phyloP scores from a whole-genome alignment of 257 asterid species.

The Linderniella brevidens region DNA sequence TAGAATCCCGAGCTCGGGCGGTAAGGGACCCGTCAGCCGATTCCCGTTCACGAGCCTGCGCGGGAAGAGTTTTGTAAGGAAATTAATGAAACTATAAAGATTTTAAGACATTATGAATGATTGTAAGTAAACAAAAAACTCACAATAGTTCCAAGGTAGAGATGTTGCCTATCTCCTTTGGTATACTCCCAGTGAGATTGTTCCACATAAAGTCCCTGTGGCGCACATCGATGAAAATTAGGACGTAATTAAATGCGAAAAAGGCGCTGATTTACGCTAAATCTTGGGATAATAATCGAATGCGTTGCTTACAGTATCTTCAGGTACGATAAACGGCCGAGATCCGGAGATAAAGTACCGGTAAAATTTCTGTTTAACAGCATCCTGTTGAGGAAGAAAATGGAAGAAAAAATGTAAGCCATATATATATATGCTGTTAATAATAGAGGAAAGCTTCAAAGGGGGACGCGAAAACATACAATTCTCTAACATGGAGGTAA shows the following conservation, averaged over 20 bases:
- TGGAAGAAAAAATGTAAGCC: neutral
- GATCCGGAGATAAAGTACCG: constrained; percentile 66
- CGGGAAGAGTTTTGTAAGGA: constrained; percentile 3
- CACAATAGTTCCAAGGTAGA: constrained; percentile 47
- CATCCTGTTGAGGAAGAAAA: constrained; percentile 21
- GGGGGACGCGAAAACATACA: constrained; percentile 34
- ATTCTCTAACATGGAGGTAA: constrained; percentile 49
- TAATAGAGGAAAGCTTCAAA: neutral
- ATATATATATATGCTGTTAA: neutral
- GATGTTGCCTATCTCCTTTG: constrained; percentile 75
- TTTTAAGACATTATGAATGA: constrained; percentile 2
- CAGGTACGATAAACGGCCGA: constrained; percentile 53
- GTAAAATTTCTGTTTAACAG: constrained; percentile 36
- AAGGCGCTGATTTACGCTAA: neutral
- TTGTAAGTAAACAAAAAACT: constrained; percentile 20
- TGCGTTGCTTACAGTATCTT: constrained; percentile 48
- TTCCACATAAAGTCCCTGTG: constrained; percentile 96
- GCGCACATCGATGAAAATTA: constrained; percentile 10
- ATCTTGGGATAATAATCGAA: neutral
- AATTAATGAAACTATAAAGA: neutral
- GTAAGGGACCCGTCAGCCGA: constrained; percentile 64
- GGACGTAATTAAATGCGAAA: neutral
- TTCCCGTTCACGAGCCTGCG: constrained; percentile 86
- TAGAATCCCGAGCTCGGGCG: constrained; percentile 75
- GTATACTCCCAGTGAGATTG: constrained; percentile 56